Evolutionary conservation across 2,329 filamentous ascomycete species (phyloP), one percentile per base, ranked within the genome.

Genomic region (Colletotrichum endophyticum): DNA sequence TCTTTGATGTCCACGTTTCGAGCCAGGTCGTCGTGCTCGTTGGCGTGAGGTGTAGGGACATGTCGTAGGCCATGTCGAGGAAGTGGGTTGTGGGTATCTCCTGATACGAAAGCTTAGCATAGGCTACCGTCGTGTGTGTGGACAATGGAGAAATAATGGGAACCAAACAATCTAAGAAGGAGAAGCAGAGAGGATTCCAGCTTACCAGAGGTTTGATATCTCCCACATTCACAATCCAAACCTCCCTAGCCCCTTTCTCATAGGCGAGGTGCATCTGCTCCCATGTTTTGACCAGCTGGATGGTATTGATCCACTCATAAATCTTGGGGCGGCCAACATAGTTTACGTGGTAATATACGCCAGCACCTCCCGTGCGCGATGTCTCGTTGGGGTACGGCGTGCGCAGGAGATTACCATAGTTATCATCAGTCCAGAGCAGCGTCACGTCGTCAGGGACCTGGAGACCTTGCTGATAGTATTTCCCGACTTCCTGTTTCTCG

Each of bases 251-350:
- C 8, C 87, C 84, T 34, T 89, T 85, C 32, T 91, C 87, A 75
- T 92, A 89, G 3, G 92, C 90, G 7, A 93, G 87, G 78, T 90
- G 88, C 89, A 94, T 91, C 83, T 94, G 89, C 80, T 94, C 90
- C 83, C 91, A 92, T 0, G 91, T 92, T 84, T 93, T 93, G 80
- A 91, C 89, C 25, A 94, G 84, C 76, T 92, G 90, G 63, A 93
- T 91, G 0, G 91, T 94, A 80, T 94, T 94, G 80, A 94, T 92
- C 87, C 91, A 92, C 78, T 91, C 92, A 82, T 91, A 91, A 82
- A 89, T 87, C 59, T 91, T 87, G 16, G 91, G 89, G 62, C 89
- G 89, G 15, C 92, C 91, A 27, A 93, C 91, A 73, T 92, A 86
- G 76, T 88, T 86, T 72, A 88, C 86, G 77, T 87, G 86, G 77